These are phyloP conservation scores for Scalesia atractyloides DNA, from an alignment of 129 eudicot genomes.

Conservation along the genomic window DNA sequence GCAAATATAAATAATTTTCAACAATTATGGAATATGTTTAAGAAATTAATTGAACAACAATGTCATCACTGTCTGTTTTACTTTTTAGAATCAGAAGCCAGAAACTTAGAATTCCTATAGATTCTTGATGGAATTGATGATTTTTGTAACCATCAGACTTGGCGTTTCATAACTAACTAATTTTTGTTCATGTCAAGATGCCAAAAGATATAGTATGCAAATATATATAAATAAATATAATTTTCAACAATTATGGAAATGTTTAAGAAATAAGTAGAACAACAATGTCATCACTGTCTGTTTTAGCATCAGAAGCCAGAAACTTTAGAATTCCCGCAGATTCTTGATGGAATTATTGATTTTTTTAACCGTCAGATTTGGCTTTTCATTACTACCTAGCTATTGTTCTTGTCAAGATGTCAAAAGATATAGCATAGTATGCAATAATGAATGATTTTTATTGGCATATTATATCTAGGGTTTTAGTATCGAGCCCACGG, in stretches of 20 bases:
- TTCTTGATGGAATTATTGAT: background rate
- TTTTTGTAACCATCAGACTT: background rate
- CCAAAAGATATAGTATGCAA: too few relatives aligned
- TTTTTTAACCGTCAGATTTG: background rate
- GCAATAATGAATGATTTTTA: background rate
- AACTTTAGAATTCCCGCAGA: background rate
- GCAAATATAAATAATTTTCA: background rate
- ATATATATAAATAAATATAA: background rate
- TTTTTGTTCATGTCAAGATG: background rate
- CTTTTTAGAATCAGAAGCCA: background rate
- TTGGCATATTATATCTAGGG: too few relatives aligned
- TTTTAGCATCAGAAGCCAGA: conserved; percentile 10
- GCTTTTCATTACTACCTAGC: background rate
- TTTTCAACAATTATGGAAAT: background rate
- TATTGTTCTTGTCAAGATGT: too few relatives aligned
- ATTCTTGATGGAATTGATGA: background rate
- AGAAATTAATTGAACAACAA: background rate
- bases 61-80: background rate
- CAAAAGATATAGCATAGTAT: background rate
- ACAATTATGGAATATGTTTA: background rate
- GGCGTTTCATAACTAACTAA: background rate
- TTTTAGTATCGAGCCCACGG: too few relatives aligned
- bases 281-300: background rate
- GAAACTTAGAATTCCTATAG: background rate
- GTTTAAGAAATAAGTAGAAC: background rate